Conservation (phyloP, 139 green algal genomes). For the Pseudopediastrum boryanum region DNA sequence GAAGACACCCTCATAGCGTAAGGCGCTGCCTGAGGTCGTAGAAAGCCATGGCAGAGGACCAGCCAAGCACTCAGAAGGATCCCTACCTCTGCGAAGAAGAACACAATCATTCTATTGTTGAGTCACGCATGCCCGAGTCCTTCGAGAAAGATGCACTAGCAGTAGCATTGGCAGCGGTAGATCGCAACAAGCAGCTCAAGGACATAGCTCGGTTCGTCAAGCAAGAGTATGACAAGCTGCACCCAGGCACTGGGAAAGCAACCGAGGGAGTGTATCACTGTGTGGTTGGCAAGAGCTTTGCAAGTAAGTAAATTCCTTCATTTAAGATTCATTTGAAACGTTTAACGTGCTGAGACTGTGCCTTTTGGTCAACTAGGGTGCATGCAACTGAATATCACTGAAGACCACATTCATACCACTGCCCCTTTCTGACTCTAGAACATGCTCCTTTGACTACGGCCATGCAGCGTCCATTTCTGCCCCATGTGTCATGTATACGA, state of each 20-base stretch:
- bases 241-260: slow-evolving; percentile 72
- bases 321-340: background rate
- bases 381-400: background rate
- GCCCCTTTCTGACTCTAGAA: no score
- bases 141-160: slow-evolving; percentile 60
- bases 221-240: slow-evolving; percentile 75
- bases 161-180: slow-evolving; percentile 49
- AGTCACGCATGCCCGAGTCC: slow-evolving; percentile 50
- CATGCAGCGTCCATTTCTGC: background rate
- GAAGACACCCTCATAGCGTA: slow-evolving; percentile 9
- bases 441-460: background rate
- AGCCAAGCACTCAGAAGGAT: background rate
- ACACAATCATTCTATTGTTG: slow-evolving; percentile 1
- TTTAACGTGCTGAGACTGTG: background rate
- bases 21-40: slow-evolving; percentile 7
- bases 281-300: slow-evolving; percentile 76
- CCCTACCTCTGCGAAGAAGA: background rate
- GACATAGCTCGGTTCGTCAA: slow-evolving; percentile 79
- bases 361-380: background rate
- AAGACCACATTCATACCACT: background rate
- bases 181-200: slow-evolving; percentile 66
- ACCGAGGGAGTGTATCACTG: slow-evolving; percentile 86
- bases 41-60: no score
- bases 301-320: slow-evolving; percentile 53
- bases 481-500: background rate